Percentiles rank a stretch among this genome's conserved stretches.
Conservation (phyloP, 768 basidiomycete genomes). For the Serendipita sp. region DNA sequence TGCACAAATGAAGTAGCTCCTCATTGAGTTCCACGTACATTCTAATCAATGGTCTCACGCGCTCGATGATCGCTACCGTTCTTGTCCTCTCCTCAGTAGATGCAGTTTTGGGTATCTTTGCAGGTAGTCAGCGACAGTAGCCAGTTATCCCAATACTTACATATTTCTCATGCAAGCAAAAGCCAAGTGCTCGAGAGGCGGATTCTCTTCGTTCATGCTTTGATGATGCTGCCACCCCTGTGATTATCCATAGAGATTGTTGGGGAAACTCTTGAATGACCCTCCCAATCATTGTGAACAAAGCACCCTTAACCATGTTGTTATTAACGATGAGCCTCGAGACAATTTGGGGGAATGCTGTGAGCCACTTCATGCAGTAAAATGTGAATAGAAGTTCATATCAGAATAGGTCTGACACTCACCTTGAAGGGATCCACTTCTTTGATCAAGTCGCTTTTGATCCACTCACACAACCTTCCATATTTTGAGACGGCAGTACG, state of each 20-base stretch:
- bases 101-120: background rate
- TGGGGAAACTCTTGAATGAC: conserved; percentile 76
- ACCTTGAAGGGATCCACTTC: conserved; percentile 70
- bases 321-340: conserved; percentile 76
- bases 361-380: conserved; percentile 55
- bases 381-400: conserved; percentile 6
- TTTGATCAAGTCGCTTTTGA: conserved; percentile 37
- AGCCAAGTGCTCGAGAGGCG: background rate
- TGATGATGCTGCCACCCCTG: background rate
- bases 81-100: background rate
- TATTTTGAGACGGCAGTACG: conserved; percentile 18
- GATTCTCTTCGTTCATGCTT: conserved; percentile 32
- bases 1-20: conserved; percentile 51
- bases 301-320: conserved; percentile 35
- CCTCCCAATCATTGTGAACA: conserved; percentile 47
- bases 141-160: background rate
- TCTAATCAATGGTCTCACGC: background rate
- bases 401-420: conserved; percentile 7
- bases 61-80: background rate
- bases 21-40: conserved; percentile 17
- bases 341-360: conserved; percentile 91
- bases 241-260: conserved; percentile 83
- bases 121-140: background rate
- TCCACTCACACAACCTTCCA: conserved; percentile 40
- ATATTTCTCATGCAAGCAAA: background rate